Conservation (phyloP, 257 asterid species). For the Fraxinus pennsylvanica region DNA sequence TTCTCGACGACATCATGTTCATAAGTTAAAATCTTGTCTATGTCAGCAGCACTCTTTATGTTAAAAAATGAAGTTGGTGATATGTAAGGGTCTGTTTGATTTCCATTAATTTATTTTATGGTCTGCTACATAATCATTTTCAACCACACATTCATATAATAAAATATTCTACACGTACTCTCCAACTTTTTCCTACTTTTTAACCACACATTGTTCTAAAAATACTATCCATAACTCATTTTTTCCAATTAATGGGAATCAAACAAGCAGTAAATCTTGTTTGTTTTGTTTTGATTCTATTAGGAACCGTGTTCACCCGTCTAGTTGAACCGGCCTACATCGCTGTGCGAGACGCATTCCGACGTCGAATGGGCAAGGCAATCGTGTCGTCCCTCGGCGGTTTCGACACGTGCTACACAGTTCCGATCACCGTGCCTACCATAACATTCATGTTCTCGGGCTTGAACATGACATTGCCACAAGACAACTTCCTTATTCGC, state of each 20-base stretch:
- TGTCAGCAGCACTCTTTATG: too few relatives aligned
- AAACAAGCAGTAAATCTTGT: too few relatives aligned
- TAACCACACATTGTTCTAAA: too few relatives aligned
- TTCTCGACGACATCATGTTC: background rate
- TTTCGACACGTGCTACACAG: conserved; percentile 68
- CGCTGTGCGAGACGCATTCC: conserved; percentile 60
- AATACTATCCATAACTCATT: too few relatives aligned
- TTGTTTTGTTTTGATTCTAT: background rate
- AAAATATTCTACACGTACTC: too few relatives aligned
- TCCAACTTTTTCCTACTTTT: too few relatives aligned
- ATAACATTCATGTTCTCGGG: conserved; percentile 55
- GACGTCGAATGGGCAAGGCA: conserved; percentile 58
- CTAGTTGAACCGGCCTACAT: conserved; percentile 55
- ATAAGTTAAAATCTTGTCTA: background rate
- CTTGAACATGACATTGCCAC: conserved; percentile 53
- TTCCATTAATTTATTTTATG: too few relatives aligned
- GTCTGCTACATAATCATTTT: too few relatives aligned
- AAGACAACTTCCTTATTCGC: conserved; percentile 62
- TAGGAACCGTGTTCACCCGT: conserved; percentile 60
- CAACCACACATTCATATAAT: too few relatives aligned
- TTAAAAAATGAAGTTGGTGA: too few relatives aligned
- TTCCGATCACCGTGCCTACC: conserved; percentile 44
- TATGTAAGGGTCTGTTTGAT: too few relatives aligned
- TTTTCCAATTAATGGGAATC: too few relatives aligned
- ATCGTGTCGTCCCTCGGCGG: conserved; percentile 58